These are phyloP conservation scores for Gymnopilus junonius DNA, from an alignment of 768 basidiomycete genomes.

Conservation along the genomic window DNA sequence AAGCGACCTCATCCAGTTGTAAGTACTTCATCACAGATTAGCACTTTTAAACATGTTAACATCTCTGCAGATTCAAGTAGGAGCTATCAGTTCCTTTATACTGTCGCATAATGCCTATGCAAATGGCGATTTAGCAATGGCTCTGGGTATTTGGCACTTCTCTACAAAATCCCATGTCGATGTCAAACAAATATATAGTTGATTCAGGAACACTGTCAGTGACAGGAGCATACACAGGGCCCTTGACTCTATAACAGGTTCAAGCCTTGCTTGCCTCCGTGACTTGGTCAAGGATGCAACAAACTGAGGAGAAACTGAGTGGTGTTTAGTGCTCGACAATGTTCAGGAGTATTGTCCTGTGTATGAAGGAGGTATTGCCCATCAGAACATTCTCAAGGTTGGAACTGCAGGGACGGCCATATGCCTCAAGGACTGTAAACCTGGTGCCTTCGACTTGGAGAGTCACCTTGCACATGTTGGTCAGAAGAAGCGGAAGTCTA, in stretches of 20 bases:
- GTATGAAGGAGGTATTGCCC: conserved; percentile 10
- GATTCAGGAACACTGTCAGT: conserved; percentile 21
- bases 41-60: too few relatives aligned
- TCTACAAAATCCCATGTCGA: not conserved
- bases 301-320: conserved; percentile 6
- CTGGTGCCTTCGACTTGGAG: conserved; percentile 10
- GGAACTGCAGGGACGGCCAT: conserved; percentile 25
- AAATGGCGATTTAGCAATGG: not conserved
- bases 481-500: conserved; percentile 15
- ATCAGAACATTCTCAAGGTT: conserved; percentile 23
- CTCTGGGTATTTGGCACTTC: not conserved
- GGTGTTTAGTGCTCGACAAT: conserved; percentile 9
- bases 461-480: conserved; percentile 8
- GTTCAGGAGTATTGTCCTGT: conserved; percentile 11
- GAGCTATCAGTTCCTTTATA: not conserved
- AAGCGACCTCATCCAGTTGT: not conserved
- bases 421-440: conserved; percentile 17
- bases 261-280: conserved; percentile 5
- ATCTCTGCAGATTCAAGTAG: not conserved
- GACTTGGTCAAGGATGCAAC: conserved; percentile 7
- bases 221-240: conserved; percentile 21
- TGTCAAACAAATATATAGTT: conserved; percentile 23
- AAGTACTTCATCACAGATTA: too few relatives aligned
- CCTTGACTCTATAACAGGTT: conserved; percentile 19
- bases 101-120: not conserved